Conservation (phyloP, 805 yeast species). For the Wickerhamomyces queroliae region DNA sequence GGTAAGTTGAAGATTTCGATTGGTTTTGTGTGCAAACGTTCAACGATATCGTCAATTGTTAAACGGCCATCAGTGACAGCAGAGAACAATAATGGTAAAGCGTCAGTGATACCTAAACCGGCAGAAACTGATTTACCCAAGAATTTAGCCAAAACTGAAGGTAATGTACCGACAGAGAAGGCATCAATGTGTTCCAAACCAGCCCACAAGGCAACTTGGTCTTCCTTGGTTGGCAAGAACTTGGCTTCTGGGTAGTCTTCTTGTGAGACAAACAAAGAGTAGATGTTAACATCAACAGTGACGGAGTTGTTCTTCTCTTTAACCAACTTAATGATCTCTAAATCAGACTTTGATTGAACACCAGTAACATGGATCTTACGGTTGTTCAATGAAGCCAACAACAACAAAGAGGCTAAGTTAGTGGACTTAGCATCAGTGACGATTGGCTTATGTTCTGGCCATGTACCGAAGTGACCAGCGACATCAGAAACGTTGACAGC, state of each 20-base stretch:
- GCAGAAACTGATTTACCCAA: constrained; percentile 54
- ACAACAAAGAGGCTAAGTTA: constrained; percentile 85
- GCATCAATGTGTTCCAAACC: constrained; percentile 71
- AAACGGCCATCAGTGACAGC: constrained; percentile 74
- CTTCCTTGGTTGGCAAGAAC: constrained; percentile 75
- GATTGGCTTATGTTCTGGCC: constrained; percentile 84
- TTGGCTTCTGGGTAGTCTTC: constrained; percentile 65
- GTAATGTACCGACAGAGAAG: constrained; percentile 79
- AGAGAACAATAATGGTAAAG: constrained; percentile 72
- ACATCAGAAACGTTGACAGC: constrained; percentile 66
- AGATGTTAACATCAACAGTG: constrained; percentile 85
- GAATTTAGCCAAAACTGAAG: constrained; percentile 64
- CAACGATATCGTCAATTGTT: constrained; percentile 64
- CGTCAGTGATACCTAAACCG: constrained; percentile 76
- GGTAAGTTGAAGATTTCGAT: constrained; percentile 76
- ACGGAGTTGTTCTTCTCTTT: constrained; percentile 77
- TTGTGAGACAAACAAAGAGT: constrained; percentile 69
- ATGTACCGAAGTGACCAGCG: constrained; percentile 69
- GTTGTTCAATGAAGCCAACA: constrained; percentile 82
- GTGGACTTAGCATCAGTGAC: constrained; percentile 90
- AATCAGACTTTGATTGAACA: constrained; percentile 74
- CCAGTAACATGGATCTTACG: constrained; percentile 86
- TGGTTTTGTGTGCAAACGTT: constrained; percentile 77
- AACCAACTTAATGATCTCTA: constrained; percentile 78
- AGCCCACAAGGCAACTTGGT: constrained; percentile 80